Conservation (phyloP, 176 grass and related monocot genomes). For the Panicum miliaceum region DNA sequence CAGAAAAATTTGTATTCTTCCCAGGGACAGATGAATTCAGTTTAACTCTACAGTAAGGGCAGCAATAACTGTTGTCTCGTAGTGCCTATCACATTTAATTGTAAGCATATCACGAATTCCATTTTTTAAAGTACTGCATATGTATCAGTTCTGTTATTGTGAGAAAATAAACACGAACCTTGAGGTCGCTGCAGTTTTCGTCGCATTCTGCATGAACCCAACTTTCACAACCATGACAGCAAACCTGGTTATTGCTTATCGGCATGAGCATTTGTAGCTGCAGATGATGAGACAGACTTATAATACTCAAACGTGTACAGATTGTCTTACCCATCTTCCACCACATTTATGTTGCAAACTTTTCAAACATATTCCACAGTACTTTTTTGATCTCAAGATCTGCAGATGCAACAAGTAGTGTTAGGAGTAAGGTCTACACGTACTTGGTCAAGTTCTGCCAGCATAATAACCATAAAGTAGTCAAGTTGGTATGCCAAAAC, state of each 20-base stretch:
- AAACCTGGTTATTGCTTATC: conserved; percentile 61
- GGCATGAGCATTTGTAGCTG: conserved; percentile 39
- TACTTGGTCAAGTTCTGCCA: conserved; percentile 6
- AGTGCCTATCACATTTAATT: conserved; percentile 62
- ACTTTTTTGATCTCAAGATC: conserved; percentile 62
- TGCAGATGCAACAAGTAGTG: conserved; percentile 47
- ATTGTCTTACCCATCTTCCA: conserved; percentile 77
- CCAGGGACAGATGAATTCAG: conserved; percentile 33
- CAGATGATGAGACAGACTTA: conserved; percentile 29
- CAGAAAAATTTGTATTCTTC: conserved; percentile 58
- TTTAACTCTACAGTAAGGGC: conserved; percentile 72
- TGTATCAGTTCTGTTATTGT: background rate
- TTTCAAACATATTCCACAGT: conserved; percentile 94
- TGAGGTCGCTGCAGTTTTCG: conserved; percentile 68
- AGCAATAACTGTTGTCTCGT: conserved; percentile 68
- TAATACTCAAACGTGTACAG: conserved; percentile 25
- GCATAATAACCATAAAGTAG: conserved; percentile 6
- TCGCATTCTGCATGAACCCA: conserved; percentile 86
- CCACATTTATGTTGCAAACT: conserved; percentile 55
- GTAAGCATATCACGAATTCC: conserved; percentile 48
- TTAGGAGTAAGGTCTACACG: conserved; percentile 19
- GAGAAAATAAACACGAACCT: conserved; percentile 48
- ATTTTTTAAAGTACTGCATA: conserved; percentile 6
- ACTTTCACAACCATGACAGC: conserved; percentile 79
- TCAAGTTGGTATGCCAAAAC: conserved; percentile 16